phyloP scores from a whole-genome alignment of 345 rosid genomes.

The Populus deltoides region DNA sequence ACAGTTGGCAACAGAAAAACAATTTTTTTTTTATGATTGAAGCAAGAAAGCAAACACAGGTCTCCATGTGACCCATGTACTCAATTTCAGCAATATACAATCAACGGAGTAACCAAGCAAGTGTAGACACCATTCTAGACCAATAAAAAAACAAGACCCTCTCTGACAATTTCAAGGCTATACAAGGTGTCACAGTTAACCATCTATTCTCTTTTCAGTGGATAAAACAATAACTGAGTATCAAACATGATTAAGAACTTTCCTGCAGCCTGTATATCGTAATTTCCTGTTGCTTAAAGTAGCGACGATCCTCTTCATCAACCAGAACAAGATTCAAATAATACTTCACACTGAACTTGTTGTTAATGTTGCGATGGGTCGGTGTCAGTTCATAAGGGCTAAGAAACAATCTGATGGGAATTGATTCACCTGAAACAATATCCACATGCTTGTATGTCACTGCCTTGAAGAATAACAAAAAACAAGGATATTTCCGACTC shows the following conservation, averaged over 20 bases:
- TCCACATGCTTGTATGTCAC: neutral
- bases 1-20: neutral
- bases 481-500: neutral
- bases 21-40: neutral
- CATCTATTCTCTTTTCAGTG: neutral
- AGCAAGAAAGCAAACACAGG: neutral
- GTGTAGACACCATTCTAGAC: neutral
- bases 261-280: conserved; percentile 85
- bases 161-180: neutral
- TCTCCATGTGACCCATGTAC: neutral
- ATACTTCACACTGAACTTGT: conserved; percentile 95
- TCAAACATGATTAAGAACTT: conserved; percentile 30
- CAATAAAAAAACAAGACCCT: neutral
- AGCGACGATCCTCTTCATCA: conserved; percentile 96
- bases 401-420: conserved; percentile 90
- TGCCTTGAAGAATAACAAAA: neutral
- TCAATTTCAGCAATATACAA: neutral
- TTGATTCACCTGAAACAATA: conserved; percentile 73
- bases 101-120: neutral
- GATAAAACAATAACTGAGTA: neutral
- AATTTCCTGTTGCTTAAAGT: conserved; percentile 95
- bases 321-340: conserved; percentile 92
- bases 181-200: neutral
- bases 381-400: conserved; percentile 96
- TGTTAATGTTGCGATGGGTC: conserved; percentile 87